A percentile compares a stretch with the other conserved stretches of the same genome.
These are phyloP conservation scores for Microdochium trichocladiopsis DNA, from an alignment of 2,329 filamentous ascomycete genomes.

Conservation along the genomic window DNA sequence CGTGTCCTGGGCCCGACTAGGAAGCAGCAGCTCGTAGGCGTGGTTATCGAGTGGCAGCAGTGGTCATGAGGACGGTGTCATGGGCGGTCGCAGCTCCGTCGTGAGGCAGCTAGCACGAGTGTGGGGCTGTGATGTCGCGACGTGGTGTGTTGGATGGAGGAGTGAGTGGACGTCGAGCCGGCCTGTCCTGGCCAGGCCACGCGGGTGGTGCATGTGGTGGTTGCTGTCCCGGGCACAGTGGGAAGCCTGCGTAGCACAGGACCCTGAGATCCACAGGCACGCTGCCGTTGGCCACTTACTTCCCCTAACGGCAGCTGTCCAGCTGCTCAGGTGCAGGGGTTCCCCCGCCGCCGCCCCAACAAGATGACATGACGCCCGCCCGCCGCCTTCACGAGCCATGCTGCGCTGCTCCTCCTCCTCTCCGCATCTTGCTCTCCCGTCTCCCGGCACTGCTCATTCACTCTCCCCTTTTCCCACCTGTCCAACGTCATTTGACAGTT, in stretches of 20 bases:
- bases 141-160: neutral
- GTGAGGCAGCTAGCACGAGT: neutral
- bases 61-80: neutral
- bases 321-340: neutral
- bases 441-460: too few species aligned
- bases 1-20: neutral
- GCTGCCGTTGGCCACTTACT: neutral
- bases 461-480: too few species aligned
- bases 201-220: neutral
- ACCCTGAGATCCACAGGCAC: neutral
- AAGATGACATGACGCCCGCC: neutral
- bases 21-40: neutral
- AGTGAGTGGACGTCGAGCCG: too few species aligned
- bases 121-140: neutral
- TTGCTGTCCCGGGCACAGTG: too few species aligned
- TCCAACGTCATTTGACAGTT: too few species aligned
- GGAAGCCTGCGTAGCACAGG: too few species aligned
- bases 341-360: neutral
- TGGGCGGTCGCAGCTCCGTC: neutral
- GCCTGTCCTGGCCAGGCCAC: neutral
- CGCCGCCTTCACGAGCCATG: neutral
- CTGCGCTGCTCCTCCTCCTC: too few species aligned
- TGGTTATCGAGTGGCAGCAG: neutral
- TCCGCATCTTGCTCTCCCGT: too few species aligned
- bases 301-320: neutral